phyloP scores from a whole-genome alignment of 768 basidiomycete species.

The Suillus alpinus region DNA sequence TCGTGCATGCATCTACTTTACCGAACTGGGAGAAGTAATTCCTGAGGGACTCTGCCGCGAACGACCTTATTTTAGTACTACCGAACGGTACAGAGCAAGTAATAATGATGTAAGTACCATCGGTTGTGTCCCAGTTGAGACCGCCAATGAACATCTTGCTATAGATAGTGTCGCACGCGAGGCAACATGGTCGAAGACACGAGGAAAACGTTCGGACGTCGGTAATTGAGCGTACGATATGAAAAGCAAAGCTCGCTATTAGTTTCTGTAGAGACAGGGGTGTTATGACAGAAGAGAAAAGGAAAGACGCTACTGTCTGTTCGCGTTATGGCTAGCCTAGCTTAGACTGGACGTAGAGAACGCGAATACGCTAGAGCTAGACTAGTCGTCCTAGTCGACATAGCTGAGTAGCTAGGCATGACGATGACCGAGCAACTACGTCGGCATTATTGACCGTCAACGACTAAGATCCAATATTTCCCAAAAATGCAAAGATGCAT shows the following conservation, averaged over 20 bases:
- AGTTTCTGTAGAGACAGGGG: conserved; percentile 74
- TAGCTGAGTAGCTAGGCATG: conserved; percentile 46
- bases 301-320: conserved; percentile 74
- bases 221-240: conserved; percentile 21
- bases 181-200: conserved; percentile 19
- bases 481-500: conserved; percentile 15
- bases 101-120: conserved; percentile 68
- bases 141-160: conserved; percentile 99
- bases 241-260: conserved; percentile 66
- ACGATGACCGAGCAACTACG: conserved; percentile 43
- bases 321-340: conserved; percentile 61
- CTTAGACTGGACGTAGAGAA: conserved; percentile 74
- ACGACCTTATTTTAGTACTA: conserved; percentile 41
- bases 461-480: conserved; percentile 26
- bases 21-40: conserved; percentile 96
- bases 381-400: conserved; percentile 60
- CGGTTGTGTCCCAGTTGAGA: conserved; percentile 99
- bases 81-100: conserved; percentile 33
- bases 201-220: conserved; percentile 24
- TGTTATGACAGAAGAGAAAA: conserved; percentile 57
- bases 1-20: conserved; percentile 94
- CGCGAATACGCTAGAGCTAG: conserved; percentile 73
- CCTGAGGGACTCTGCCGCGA: conserved; percentile 61
- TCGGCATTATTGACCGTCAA: conserved; percentile 23
- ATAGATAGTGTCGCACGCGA: conserved; percentile 34